Base-by-base conservation (phyloP, 257 asterid genomes). In the Rhazya stricta region DNA sequence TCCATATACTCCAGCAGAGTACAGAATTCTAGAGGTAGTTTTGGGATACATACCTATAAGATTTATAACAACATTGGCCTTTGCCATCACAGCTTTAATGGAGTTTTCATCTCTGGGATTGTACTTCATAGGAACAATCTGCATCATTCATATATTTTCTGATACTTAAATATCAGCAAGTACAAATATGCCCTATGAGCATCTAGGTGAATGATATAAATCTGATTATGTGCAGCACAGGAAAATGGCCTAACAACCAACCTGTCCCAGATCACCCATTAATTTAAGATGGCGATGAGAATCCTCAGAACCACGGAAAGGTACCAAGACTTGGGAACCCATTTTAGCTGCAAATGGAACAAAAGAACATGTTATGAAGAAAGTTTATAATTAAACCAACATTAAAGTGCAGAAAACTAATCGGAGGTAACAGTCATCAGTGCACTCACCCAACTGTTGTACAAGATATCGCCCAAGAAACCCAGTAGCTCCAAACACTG, bases 191-290 rank as follows among this genome's bases (percentile, higher is more conserved):
- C 7, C 36, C 7, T n/a, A 56, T 48, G 37, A 79, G 48, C 62
- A 58, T 36, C 45, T 46, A 3, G 37, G 34, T n/a, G 11, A 34
- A 60, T 25, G 29, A 36, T 62, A 69, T 50, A 36, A 50, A 63
- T 9, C 51, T 18, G 21, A 29, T 1, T 58, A 54, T 5, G 19
- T 48, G 1, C 54, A 37, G 23, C 69, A 78, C 67, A 71, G 30
- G 32, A 27, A 53, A 56, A 57, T 21, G 23, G 37, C 39, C 53
- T 50, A 21, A 67, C 42, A 80, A 80, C 51, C 65, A 76, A 91
- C 99, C 94, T 95, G 99, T 60, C 99, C 98, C 93, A 95, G 83
- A 81, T 95, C 99, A 74, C 98, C 99, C 99, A 92, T 91, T 84
- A 95, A 78, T 80, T 95, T 95, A 80, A 95, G 99, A 93, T 95